A percentile compares a stretch with the other conserved stretches of the same genome.
Evolutionary conservation across 371 early-diverging fungal genomes (phyloP).

Genomic region (Coemansia sp.): DNA sequence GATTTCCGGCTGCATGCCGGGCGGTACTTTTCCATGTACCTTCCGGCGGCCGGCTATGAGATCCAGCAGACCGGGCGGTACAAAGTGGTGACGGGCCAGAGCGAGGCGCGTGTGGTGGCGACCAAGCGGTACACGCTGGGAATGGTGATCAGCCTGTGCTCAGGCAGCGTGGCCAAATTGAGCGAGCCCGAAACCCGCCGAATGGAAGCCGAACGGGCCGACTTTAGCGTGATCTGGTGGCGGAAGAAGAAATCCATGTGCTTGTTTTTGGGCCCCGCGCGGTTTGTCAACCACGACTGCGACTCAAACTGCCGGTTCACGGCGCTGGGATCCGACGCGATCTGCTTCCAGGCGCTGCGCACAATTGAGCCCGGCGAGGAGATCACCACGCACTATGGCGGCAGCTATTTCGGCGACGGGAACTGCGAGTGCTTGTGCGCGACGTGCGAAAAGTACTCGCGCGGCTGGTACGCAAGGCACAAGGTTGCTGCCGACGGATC

Average conservation of each 20-base stretch:
- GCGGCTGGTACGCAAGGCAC: constrained; percentile 42
- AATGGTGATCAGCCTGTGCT: constrained; percentile 72
- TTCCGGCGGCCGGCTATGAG: constrained; percentile 82
- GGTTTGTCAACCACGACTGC: constrained; percentile 97
- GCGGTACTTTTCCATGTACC: constrained; percentile 74
- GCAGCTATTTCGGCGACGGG: constrained; percentile 82
- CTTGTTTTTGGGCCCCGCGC: constrained; percentile 91
- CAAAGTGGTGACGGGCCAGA: constrained; percentile 60
- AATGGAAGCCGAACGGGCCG: constrained; percentile 64
- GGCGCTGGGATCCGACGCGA: constrained; percentile 58
- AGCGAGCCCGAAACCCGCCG: constrained; percentile 68
- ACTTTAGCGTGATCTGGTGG: constrained; percentile 89
- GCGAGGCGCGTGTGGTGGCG: constrained; percentile 84
- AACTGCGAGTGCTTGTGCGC: constrained; percentile 89
- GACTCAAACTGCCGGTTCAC: constrained; percentile 82
- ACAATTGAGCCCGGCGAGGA: constrained; percentile 84
- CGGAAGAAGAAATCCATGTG: constrained; percentile 68
- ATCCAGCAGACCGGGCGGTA: constrained; percentile 75
- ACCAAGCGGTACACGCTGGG: constrained; percentile 73
- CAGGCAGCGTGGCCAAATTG: constrained; percentile 75
- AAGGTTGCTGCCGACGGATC: not conserved
- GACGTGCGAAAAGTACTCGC: constrained; percentile 71
- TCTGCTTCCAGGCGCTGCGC: constrained; percentile 77
- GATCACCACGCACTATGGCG: constrained; percentile 82
- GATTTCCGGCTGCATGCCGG: constrained; percentile 53